Base-by-base conservation (phyloP, 2,329 filamentous ascomycete species). In the Neonectria punicea region DNA sequence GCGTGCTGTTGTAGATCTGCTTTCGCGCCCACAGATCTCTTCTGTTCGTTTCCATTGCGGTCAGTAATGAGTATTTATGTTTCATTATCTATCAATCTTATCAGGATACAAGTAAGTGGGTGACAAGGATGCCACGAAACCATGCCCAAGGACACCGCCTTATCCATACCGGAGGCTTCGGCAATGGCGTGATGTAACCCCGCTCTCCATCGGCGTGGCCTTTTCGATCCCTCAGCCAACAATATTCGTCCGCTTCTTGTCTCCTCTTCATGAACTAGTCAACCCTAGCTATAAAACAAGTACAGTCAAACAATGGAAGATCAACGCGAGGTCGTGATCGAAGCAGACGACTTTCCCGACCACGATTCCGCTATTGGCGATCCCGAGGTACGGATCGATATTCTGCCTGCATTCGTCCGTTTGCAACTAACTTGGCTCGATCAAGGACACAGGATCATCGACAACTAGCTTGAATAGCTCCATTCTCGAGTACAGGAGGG, bases 401-500 rank as follows among this genome's bases (percentile, higher is more conserved):
- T 14, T 32, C 30, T 20, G 18, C 49, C 49, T 16, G 8, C 16
- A 28, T 10, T 30, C 46, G 22, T 28, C 30, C 14, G n/a, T 6
- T 9, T 18, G n/a, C 4, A 30, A 34, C n/a, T 51, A 30, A 34
- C 49, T n/a, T 28, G 10, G 34, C 5, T 11, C 16, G 10, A 18
- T 20, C 18, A 39, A 64, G 61, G 43, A 56, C 39, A 53, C n/a
- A 25, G 57, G 32, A 28, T 53, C 54, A 6, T 63, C 57, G 7
- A 61, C 57, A 6, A 18, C 43, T 25, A 61, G 61, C 49, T 56
- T 64, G 44, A 56, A 36, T 32, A 60, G 49, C 28, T 60, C 55
- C 5, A 64, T 61, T 28, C 43, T 64, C 32, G 55, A 64, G 3
- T 61, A 64, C 34, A 36, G 61, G n/a, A 61, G 16, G 16, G 61